phyloP scores from a whole-genome alignment of 495 filamentous ascomycete species.

The Sordaria brevicollis region DNA sequence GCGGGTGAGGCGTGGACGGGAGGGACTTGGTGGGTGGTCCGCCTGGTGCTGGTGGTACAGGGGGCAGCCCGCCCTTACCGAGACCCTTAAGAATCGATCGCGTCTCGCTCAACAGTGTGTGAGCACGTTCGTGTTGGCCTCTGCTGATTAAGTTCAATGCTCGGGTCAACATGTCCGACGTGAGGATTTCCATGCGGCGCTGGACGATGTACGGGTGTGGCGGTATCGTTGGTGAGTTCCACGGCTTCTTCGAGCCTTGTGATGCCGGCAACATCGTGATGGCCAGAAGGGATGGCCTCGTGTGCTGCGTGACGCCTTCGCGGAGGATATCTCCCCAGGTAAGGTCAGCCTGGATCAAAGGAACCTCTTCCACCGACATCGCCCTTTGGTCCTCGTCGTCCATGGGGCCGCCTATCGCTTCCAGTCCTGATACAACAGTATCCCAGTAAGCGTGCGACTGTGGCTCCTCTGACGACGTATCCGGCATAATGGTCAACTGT shows the following conservation, averaged over 20 bases:
- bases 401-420: constrained; percentile 83
- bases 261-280: constrained; percentile 93
- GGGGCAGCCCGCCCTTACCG: constrained; percentile 88
- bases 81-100: constrained; percentile 91
- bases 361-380: constrained; percentile 86
- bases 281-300: constrained; percentile 83
- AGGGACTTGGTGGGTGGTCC: constrained; percentile 30
- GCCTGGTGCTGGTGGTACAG: constrained; percentile 42
- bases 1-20: constrained; percentile 36
- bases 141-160: constrained; percentile 85
- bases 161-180: constrained; percentile 94
- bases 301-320: constrained; percentile 79
- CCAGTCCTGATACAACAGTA: constrained; percentile 87
- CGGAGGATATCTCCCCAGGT: constrained; percentile 90
- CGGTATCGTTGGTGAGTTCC: constrained; percentile 78
- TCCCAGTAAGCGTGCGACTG: constrained; percentile 94
- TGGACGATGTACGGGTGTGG: constrained; percentile 95
- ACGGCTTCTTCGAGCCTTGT: constrained; percentile 46
- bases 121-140: constrained; percentile 85
- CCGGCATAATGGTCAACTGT: constrained; percentile 86
- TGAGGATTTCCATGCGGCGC: constrained; percentile 93
- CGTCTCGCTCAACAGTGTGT: constrained; percentile 85
- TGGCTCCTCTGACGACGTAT: constrained; percentile 75
- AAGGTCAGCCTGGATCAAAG: constrained; percentile 90
- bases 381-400: constrained; percentile 81